Evolutionary conservation across 2,329 filamentous ascomycete species (phyloP).

Genomic region (Penicillium freii): DNA sequence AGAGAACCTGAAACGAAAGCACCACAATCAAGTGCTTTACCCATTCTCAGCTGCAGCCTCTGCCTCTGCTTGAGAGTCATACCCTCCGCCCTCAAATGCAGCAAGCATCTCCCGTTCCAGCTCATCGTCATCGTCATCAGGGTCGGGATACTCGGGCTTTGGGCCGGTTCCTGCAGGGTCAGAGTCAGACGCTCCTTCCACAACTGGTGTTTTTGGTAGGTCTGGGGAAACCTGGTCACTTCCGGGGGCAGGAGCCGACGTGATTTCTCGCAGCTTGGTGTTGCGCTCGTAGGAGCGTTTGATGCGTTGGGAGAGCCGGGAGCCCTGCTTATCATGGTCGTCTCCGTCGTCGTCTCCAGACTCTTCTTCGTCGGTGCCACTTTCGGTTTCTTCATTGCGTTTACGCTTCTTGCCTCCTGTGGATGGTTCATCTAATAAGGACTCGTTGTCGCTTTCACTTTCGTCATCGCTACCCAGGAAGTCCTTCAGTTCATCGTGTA

Average conservation of each 20-base stretch:
- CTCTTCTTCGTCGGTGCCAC: slow-evolving; percentile 23
- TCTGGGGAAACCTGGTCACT: neutral
- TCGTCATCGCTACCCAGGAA: slow-evolving; percentile 59
- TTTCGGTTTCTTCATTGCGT: slow-evolving; percentile 29
- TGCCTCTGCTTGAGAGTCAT: slow-evolving; percentile 38
- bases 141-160: slow-evolving; percentile 28
- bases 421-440: slow-evolving; percentile 20
- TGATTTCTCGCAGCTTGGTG: slow-evolving; percentile 40
- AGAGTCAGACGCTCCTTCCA: slow-evolving; percentile 24
- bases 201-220: neutral
- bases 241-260: slow-evolving; percentile 26
- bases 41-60: slow-evolving; percentile 35
- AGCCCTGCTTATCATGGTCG: slow-evolving; percentile 43
- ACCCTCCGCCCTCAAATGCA: slow-evolving; percentile 51
- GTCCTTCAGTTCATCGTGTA: slow-evolving; percentile 71
- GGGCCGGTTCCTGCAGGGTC: slow-evolving; percentile 32
- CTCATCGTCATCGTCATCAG: slow-evolving; percentile 48
- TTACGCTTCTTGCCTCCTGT: slow-evolving; percentile 39
- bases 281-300: slow-evolving; percentile 44
- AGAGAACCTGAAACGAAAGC: slow-evolving; percentile 4
- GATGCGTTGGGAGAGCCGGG: slow-evolving; percentile 41
- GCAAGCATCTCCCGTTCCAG: slow-evolving; percentile 58
- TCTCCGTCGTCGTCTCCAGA: slow-evolving; percentile 27
- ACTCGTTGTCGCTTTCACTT: slow-evolving; percentile 52
- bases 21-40: slow-evolving; percentile 15